Evolutionary conservation across 1,139 yeast genomes (phyloP), one percentile per base, ranked within the genome.

Genomic region (Arxiozyma bovina): DNA sequence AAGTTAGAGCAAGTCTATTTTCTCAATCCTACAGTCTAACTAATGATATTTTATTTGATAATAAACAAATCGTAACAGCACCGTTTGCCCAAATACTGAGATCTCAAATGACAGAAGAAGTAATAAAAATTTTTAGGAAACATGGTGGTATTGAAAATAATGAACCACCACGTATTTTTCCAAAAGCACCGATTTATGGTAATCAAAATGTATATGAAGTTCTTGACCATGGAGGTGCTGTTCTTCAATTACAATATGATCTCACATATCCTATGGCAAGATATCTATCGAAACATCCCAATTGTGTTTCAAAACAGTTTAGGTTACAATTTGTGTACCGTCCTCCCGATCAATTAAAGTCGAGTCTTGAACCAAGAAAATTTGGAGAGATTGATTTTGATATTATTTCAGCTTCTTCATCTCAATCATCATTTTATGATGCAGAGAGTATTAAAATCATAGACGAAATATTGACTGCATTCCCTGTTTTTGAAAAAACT

Each of bases 81-180:
- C 70, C 68, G 8, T 70, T 71, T 45, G 65, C 66, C 20, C 74
- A 71, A 46, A 65, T 73, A 18, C 60, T 74, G 44, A 66, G 69
- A 52, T 58, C 71, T 4, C 72, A 79, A 58, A 78, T 87, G 70
- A 74, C 82, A 18, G 77, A 77, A 23, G 81, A 80, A 53, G 73
- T 91, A 4, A 75, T 76, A 20, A 69, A 70, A 0, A 78, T 91
- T 0, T 91, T 93, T 67, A 77, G 77, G 52, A 76, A 73, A 25
- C 99, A 94, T 67, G 99, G 98, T 11, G 98, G 96, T 0, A 75
- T 91, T 40, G 91, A 87, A 58, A 84, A 82, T 53, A 78, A 79
- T 57, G 79, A 75, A 12, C 78, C 81, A 21, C 78, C 87, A 0
- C 70, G 80, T 3, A 68, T 93, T n/a, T 82, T 90, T 55, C 99